Evolutionary conservation across 2,329 filamentous ascomycete genomes (phyloP), one percentile per base, ranked within the genome.

Genomic region (Aspergillus japonicus): DNA sequence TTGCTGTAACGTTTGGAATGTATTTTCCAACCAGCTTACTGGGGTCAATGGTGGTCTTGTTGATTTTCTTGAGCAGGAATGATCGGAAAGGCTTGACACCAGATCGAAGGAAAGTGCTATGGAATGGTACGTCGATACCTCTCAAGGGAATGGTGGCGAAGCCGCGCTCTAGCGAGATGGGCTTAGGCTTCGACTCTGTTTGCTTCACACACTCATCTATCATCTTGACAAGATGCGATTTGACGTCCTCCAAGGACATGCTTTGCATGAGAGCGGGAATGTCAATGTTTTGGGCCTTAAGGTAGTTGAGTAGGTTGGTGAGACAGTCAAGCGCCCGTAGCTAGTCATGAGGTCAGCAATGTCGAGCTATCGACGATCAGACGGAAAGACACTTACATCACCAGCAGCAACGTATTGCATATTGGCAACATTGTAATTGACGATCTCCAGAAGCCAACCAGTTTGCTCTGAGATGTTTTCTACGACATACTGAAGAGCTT

Each of bases 11-110:
- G 79, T 99, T 99, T 69, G 95, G 95, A 67, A 99, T 98, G 81
- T 99, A 99, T 81, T 99, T 99, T 72, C 95, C 95, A 68, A 99
- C 85, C 72, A 99, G 81, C 84, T 98, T 98, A 76, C 91, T 90
- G 5, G 95, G 95, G 76, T 99, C 95, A 76, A 99, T 98, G 56
- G 91, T 96, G 24, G 93, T 97, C 87, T 96, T 96, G 85, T 98
- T 92, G 82, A 99, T 98, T 87, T 99, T 99, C 90, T 98, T 99
- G 70, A 98, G 89, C 75, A 99, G 79, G 87, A 99, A 99, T 49
- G 89, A 94, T 67, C 95, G 87, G 92, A 99, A 99, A 50, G 96
- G 95, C 85, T 99, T 99, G 78, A 99, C 95, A 71, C 95, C 96
- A 44, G 92, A 96, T 58, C 96, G 91, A 80, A 99, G 81, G 85